Evolutionary conservation across 495 filamentous ascomycete species (phyloP).

Genomic region (Letharia columbiana): DNA sequence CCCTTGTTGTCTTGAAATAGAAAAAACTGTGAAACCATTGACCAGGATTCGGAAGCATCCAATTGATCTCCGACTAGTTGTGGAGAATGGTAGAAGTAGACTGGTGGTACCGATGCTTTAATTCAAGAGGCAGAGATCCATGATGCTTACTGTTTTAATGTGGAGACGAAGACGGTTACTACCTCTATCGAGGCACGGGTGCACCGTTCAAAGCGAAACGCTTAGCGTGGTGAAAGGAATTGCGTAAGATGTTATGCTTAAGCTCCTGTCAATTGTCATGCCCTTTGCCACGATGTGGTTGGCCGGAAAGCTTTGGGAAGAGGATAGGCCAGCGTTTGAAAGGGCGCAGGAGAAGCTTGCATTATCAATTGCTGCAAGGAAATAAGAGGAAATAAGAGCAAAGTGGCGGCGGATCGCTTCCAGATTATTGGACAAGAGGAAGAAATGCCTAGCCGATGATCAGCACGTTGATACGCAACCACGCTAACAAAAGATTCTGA

Average conservation of each 20-base stretch:
- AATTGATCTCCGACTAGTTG: background rate
- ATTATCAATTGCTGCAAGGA: no score
- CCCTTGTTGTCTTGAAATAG: no score
- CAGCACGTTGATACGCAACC: background rate
- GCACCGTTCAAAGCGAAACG: slow-evolving; percentile 9
- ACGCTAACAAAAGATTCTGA: no score
- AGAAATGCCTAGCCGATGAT: slow-evolving; percentile 11
- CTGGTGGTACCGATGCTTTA: no score
- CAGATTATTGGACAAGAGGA: slow-evolving; percentile 9
- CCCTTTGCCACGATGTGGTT: background rate
- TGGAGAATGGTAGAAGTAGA: background rate
- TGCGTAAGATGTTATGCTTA: background rate
- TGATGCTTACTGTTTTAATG: no score
- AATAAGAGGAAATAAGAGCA: background rate
- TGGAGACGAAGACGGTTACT: no score
- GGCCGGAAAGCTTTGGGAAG: background rate
- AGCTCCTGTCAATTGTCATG: background rate
- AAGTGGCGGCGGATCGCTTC: background rate
- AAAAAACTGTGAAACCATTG: background rate
- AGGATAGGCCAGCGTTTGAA: background rate
- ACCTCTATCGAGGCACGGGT: background rate
- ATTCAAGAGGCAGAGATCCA: no score
- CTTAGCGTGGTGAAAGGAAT: background rate
- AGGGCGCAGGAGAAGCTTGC: background rate
- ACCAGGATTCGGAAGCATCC: background rate